Base-by-base conservation (phyloP, 1,284 basidiomycete genomes). In the Thecaphora thlaspeos region DNA sequence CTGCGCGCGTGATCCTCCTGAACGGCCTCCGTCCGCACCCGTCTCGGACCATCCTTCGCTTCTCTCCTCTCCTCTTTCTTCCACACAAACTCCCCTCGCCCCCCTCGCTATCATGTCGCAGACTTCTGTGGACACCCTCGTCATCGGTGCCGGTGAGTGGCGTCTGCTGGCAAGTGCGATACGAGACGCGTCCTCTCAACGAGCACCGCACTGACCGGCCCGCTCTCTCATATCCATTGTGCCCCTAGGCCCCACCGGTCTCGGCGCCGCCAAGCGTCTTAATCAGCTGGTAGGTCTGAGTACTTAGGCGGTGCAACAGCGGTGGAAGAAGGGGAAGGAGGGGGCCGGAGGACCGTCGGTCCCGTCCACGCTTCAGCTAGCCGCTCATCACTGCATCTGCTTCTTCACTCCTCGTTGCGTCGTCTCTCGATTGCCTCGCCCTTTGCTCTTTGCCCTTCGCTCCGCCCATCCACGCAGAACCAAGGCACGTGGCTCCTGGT, bases 191-290 rank as follows among this genome's bases (percentile, higher is more conserved):
- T 5, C 21, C 32, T 23, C 4, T 19, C 1, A 8, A 14, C 15
- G n/a, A n/a, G n/a, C n/a, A n/a, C n/a, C n/a, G n/a, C n/a, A n/a
- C n/a, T n/a, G n/a, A n/a, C n/a, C n/a, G n/a, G n/a, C n/a, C n/a
- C n/a, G n/a, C n/a, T n/a, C n/a, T n/a, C n/a, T n/a, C n/a, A n/a
- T 17, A 32, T 48, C 9, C 21, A 19, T 18, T 24, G 8, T 34
- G 32, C 8, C 40, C 22, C 42, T 28, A 56, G 61, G 58, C 44
- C 77, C 67, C 69, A 82, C 81, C 49, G 82, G 82, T 60, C 77
- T 83, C 18, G 82, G 82, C 48, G 82, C 82, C 41, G 81, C 82
- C 30, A 82, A 81, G 63, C 80, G 82, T 48, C 78, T 82, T 22
- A 56, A 82, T 58, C 81, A 83, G 68, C 79, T 80, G 41, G 78